A percentile compares a stretch with the other conserved stretches of the same genome.
Conservation (phyloP, 1,284 basidiomycete species). For the Singerocomus inundabilis region DNA sequence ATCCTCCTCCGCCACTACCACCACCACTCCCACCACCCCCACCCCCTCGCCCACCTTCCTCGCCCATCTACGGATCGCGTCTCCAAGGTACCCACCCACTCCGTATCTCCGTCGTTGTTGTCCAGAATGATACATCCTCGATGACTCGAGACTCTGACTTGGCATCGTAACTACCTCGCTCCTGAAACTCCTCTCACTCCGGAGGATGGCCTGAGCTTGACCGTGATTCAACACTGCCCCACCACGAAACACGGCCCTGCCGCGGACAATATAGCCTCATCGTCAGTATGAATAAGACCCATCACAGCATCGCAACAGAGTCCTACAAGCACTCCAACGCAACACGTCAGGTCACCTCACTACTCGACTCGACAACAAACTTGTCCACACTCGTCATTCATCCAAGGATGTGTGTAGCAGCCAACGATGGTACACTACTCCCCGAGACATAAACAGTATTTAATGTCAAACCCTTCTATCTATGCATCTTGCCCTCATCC, state of each 20-base stretch:
- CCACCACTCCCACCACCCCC: too few species aligned
- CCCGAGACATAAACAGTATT: slow-evolving; percentile 1
- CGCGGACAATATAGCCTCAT: too few species aligned
- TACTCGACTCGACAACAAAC: too few species aligned
- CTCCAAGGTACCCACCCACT: not conserved
- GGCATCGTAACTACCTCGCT: not conserved
- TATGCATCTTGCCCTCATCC: not conserved
- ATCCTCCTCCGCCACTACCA: too few species aligned
- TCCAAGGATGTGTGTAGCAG: slow-evolving; percentile 4
- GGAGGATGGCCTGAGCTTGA: too few species aligned
- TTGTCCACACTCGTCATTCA: too few species aligned
- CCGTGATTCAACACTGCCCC: not conserved
- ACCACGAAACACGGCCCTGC: slow-evolving; percentile 10
- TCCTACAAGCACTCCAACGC: too few species aligned
- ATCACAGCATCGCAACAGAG: too few species aligned
- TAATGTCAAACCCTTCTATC: slow-evolving; percentile 4
- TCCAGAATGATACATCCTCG: not conserved
- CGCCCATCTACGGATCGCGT: not conserved
- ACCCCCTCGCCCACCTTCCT: too few species aligned
- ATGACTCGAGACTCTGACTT: not conserved
- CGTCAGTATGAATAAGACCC: too few species aligned
- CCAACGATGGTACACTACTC: not conserved
- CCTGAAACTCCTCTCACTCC: too few species aligned
- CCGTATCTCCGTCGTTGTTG: not conserved
- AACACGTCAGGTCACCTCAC: slow-evolving; percentile 15